Conservation (phyloP, 495 filamentous ascomycete species). For the Tuber microsphaerosporum region DNA sequence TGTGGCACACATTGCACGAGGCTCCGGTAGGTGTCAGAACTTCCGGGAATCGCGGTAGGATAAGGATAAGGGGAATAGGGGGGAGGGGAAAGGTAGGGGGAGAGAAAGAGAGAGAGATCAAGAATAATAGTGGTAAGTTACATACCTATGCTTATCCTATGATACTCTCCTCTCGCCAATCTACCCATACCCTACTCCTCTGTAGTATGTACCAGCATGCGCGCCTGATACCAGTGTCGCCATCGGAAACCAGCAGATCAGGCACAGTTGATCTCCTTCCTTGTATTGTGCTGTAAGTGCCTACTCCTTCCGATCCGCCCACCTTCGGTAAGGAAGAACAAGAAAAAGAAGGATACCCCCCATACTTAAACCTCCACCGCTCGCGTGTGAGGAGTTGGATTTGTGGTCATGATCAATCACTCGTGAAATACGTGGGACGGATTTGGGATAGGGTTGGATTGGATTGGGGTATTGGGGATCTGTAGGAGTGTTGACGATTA, state of each 20-base stretch:
- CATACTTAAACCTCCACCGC: neutral
- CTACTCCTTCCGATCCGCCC: neutral
- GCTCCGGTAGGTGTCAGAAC: neutral
- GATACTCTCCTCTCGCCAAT: neutral
- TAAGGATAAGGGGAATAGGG: neutral
- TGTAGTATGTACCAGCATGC: neutral
- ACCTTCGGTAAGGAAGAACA: neutral
- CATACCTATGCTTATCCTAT: neutral
- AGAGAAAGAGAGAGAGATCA: neutral
- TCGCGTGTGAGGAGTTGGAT: neutral
- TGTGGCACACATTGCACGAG: neutral
- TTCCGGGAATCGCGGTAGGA: slow-evolving; percentile 1
- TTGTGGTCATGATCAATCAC: slow-evolving; percentile 2
- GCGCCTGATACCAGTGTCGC: neutral
- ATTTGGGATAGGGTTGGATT: neutral
- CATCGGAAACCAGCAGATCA: neutral
- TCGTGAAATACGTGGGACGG: neutral
- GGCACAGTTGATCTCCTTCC: neutral
- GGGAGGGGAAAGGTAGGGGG: neutral
- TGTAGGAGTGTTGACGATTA: neutral
- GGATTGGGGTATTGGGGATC: neutral
- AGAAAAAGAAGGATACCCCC: neutral
- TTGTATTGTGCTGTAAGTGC: neutral
- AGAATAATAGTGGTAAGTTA: neutral
- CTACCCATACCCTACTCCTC: neutral